Base-by-base conservation (phyloP, 768 basidiomycete species). In the Psilocybe tampanensis region DNA sequence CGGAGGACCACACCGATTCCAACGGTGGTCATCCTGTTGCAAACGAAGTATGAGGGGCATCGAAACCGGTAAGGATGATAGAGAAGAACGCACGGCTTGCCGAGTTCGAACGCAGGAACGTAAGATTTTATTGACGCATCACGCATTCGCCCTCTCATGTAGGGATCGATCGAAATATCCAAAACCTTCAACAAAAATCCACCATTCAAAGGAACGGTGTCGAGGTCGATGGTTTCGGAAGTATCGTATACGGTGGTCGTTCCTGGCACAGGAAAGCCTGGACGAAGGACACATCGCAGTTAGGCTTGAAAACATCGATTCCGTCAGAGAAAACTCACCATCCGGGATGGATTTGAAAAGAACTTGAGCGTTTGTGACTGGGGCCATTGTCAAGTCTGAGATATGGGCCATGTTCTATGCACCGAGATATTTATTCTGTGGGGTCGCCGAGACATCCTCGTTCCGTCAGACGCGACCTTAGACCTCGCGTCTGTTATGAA, bases 151-250 rank as follows among this genome's bases (percentile, higher is more conserved):
- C 67, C 67, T 19, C 76, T 58, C 68, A 79, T 59, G 62, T 78
- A 79, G 1, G 78, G 76, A 55, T 80, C 79, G 36, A 80, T 62
- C 0, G 77, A 77, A 5, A 81, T 63, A 1, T 73, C 74, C 15
- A 86, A 73, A 0, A 75, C 75, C 66, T 85, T 86, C 60, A 84
- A 44, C 8, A 86, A 63, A 53, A 83, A 63, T 0, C 80, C 80
- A 0, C 80, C 79, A 18, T 81, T 66, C 41, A 83, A 65, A 1
- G 75, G 65, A 0, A 74, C 75, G 24, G 63, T 76, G 17, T 83
- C 80, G 18, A 78, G 61, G 60, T 86, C 84, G 61, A 86, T 85
- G 0, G 70, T 76, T 52, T 76, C 64, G 0, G 69, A 75, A 3
- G 55, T 68, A 55, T 85, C 81, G 56, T 80, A 75, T 0, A 77